A percentile compares a stretch with the other conserved stretches of the same genome.
These are phyloP conservation scores for Piper longum DNA, from an alignment of 164 flowering plant genomes.

Conservation along the genomic window DNA sequence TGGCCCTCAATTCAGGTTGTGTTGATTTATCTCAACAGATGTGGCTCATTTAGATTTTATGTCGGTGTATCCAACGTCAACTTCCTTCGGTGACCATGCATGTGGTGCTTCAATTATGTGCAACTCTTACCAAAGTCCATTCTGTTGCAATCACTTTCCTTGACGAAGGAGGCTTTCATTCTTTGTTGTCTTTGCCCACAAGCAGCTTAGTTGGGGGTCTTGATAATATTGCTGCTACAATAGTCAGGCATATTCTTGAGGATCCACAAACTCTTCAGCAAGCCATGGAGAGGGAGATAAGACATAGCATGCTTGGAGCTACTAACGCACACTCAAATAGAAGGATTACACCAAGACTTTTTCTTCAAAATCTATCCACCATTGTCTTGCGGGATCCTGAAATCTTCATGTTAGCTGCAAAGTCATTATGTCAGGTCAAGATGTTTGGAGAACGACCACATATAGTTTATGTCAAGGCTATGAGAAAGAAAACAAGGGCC, in stretches of 20 bases:
- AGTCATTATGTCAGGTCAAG: slow-evolving; percentile 76
- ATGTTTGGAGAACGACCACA: slow-evolving; percentile 59
- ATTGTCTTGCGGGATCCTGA: slow-evolving; percentile 82
- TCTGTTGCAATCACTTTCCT: slow-evolving; percentile 64
- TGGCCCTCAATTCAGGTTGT: too few species aligned
- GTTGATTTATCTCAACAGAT: too few species aligned
- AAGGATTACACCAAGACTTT: slow-evolving; percentile 39
- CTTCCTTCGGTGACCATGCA: slow-evolving; percentile 77
- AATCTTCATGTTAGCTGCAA: slow-evolving; percentile 74
- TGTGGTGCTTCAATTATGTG: slow-evolving; percentile 79
- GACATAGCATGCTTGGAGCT: slow-evolving; percentile 52
- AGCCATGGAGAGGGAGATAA: slow-evolving; percentile 90
- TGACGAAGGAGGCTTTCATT: slow-evolving; percentile 66
- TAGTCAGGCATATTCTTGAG: slow-evolving; percentile 79
- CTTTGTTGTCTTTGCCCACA: slow-evolving; percentile 67
- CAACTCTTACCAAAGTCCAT: slow-evolving; percentile 79
- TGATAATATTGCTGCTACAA: slow-evolving; percentile 73
- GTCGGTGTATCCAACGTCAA: slow-evolving; percentile 62
- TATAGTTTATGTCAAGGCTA: slow-evolving; percentile 62
- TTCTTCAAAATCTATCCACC: slow-evolving; percentile 81
- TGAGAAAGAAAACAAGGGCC: slow-evolving; percentile 39
- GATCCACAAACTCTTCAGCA: slow-evolving; percentile 93
- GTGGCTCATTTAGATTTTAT: slow-evolving; percentile 18
- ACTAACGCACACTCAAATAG: slow-evolving; percentile 40
- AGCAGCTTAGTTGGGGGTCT: slow-evolving; percentile 76